Conservation (phyloP, 1,139 yeast genomes). For the Hyphopichia khmerensis region DNA sequence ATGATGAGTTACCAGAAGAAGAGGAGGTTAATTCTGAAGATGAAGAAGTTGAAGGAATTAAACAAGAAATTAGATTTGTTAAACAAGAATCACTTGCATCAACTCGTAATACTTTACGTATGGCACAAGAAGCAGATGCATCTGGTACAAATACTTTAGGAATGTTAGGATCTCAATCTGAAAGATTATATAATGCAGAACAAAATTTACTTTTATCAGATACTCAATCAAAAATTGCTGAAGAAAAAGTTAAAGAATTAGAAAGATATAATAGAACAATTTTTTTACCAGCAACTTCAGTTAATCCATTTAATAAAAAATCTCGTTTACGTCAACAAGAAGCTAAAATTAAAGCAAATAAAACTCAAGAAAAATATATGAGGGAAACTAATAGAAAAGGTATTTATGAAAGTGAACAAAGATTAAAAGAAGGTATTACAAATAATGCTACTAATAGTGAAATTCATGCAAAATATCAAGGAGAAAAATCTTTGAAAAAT, state of each 20-base stretch:
- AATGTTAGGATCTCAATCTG: conserved; percentile 90
- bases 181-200: conserved; percentile 77
- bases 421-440: conserved; percentile 43
- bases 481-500: conserved; percentile 46
- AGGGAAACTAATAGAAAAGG: conserved; percentile 43
- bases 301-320: conserved; percentile 85
- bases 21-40: conserved; percentile 60
- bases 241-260: conserved; percentile 78
- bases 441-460: conserved; percentile 39
- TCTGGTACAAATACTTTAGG: conserved; percentile 89
- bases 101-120: conserved; percentile 79
- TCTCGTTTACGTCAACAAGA: conserved; percentile 76
- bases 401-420: conserved; percentile 47
- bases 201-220: conserved; percentile 73
- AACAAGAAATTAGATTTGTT: conserved; percentile 78
- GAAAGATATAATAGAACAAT: conserved; percentile 78
- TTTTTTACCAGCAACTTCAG: conserved; percentile 72
- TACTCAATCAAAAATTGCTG: conserved; percentile 81
- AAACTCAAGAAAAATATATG: conserved; percentile 58
- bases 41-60: conserved; percentile 87
- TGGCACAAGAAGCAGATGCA: conserved; percentile 91
- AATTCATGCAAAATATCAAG: conserved; percentile 47
- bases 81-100: conserved; percentile 86
- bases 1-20: conserved; percentile 39
- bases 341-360: conserved; percentile 63